Evolutionary conservation across 257 asterid genomes (phyloP).

Genomic region (Echites panduratus): DNA sequence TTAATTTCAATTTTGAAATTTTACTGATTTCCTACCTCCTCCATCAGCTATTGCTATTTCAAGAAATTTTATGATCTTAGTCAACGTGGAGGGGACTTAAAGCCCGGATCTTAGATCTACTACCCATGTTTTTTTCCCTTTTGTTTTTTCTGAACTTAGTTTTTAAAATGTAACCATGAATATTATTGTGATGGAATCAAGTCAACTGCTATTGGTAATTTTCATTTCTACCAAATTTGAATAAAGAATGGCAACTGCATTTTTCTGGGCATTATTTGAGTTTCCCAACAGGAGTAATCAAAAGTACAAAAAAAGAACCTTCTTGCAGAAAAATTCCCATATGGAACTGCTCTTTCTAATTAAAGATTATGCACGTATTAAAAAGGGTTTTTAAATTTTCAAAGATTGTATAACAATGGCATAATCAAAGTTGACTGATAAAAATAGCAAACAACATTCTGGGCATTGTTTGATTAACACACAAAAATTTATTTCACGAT

Average conservation of each 20-base stretch:
- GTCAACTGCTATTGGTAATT: neutral
- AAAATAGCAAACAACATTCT: neutral
- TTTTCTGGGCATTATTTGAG: neutral
- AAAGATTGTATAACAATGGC: neutral
- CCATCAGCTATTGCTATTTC: neutral
- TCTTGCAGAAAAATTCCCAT: neutral
- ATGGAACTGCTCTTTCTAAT: neutral
- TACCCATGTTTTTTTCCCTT: neutral
- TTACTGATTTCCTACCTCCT: neutral
- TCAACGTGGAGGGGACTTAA: neutral
- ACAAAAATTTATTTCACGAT: neutral
- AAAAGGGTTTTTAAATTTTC: neutral
- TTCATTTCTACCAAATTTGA: neutral
- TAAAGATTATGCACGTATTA: neutral
- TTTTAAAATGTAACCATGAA: neutral
- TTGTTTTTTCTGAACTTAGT: too few species aligned
- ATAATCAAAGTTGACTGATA: neutral
- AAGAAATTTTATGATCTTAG: neutral
- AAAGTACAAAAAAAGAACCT: neutral
- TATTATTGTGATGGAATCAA: neutral
- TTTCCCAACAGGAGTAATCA: neutral
- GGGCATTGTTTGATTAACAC: neutral
- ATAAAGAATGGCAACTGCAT: neutral
- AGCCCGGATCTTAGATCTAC: slow-evolving; percentile 2
- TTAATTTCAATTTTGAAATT: neutral